Evolutionary conservation across 2,329 filamentous ascomycete species (phyloP).

Genomic region (Aureobasidium sp.): DNA sequence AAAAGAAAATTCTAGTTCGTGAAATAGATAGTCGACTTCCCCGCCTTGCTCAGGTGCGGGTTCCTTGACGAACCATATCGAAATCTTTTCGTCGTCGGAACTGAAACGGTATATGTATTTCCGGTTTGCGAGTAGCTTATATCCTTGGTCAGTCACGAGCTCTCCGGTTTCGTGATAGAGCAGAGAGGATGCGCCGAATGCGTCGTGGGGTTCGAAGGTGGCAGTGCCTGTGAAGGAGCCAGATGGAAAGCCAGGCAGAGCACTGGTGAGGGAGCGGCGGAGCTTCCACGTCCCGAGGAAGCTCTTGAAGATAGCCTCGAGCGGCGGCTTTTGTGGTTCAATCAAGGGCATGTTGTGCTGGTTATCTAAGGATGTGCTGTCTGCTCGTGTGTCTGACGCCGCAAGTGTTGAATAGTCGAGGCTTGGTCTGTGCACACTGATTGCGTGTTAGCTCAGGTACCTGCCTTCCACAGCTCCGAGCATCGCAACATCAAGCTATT

Average conservation of each 20-base stretch:
- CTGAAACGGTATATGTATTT: slow-evolving; percentile 70
- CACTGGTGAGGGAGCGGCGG: slow-evolving; percentile 27
- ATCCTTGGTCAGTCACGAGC: slow-evolving; percentile 31
- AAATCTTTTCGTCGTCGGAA: slow-evolving; percentile 55
- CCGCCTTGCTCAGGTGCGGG: slow-evolving; percentile 41
- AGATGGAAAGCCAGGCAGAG: slow-evolving; percentile 29
- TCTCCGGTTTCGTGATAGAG: slow-evolving; percentile 32
- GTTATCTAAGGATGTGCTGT: neutral
- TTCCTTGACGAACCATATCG: slow-evolving; percentile 68
- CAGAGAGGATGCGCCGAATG: slow-evolving; percentile 23
- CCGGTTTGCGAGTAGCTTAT: slow-evolving; percentile 53
- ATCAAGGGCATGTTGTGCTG: neutral
- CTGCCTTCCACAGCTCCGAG: too few species aligned
- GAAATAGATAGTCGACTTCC: slow-evolving; percentile 65
- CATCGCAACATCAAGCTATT: too few species aligned
- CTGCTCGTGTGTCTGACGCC: neutral
- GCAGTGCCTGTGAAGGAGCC: slow-evolving; percentile 32
- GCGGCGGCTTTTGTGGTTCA: slow-evolving; percentile 12
- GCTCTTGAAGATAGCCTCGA: slow-evolving; percentile 27
- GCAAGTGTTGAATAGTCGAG: neutral
- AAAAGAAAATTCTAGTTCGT: slow-evolving; percentile 58
- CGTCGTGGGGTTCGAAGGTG: slow-evolving; percentile 28
- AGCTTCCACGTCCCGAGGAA: slow-evolving; percentile 31
- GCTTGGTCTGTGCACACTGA: neutral
- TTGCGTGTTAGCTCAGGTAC: too few species aligned